Evolutionary conservation across 768 basidiomycete genomes (phyloP), one percentile per base, ranked within the genome.

Genomic region (Dendrothele bispora): DNA sequence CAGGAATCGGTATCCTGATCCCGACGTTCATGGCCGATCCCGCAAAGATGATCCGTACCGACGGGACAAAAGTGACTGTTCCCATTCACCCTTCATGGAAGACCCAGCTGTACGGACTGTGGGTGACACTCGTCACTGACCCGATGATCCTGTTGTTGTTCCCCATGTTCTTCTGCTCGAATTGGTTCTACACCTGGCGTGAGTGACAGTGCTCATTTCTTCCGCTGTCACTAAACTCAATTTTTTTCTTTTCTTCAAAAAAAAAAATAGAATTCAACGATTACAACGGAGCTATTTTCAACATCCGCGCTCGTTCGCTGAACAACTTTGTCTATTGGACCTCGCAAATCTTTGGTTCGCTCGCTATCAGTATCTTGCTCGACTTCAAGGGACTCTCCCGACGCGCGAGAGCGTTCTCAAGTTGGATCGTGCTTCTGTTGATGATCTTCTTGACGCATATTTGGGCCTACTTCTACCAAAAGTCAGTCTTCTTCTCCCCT

Each of bases 131-230:
- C 36, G 75, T 69, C 47, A 83, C 78, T 11, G 90, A 92, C 57
- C 87, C 86, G 0, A 71, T 75, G 66, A 80, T 93, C 55, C 50
- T 91, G 14, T 67, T 89, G 4, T 75, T 91, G 17, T 88, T 92
- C 71, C 91, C 90, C 11, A 87, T 91, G 84, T 91, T 91, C 66
- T 80, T 90, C 46, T 80, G 86, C 7, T 86, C 83, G 34, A 91
- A 91, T 62, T 91, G 86, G 79, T 90, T 90, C 67, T 90, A 90
- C 60, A 84, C 88, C 2, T 91, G 86, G 86, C 88, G 86, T 88
- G 51, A 59, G 83, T 63, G n/a, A 12, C 28, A 37, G n/a, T 14
- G 2, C 28, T 42, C 20, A 39, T 18, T n/a, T 39, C 17, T 12
- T n/a, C 20, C 4, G 15, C 22, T 35, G 2, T 36, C 15, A 27